Evolutionary conservation across 352 stramenopile genomes (phyloP).

Genomic region (Aphanomyces invadans): DNA sequence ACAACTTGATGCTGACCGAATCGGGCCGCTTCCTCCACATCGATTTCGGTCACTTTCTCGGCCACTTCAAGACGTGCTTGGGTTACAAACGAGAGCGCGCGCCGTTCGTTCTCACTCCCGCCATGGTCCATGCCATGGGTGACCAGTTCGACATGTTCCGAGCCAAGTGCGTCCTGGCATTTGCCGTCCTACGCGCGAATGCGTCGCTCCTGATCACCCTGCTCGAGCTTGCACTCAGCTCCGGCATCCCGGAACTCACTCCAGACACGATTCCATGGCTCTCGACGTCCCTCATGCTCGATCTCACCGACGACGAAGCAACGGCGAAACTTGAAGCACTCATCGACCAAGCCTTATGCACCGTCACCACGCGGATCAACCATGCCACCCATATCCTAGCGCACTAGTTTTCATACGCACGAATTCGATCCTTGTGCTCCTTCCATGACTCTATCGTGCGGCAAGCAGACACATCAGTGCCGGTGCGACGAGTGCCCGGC

Average conservation of each 20-base stretch:
- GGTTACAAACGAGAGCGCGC: constrained; percentile 86
- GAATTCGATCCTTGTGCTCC: too few relatives aligned
- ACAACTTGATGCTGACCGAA: constrained; percentile 94
- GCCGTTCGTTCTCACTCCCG: constrained; percentile 89
- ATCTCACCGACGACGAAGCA: constrained; percentile 55
- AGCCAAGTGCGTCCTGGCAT: constrained; percentile 52
- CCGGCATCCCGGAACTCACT: constrained; percentile 72
- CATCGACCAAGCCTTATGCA: constrained; percentile 65
- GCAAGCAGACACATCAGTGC: not conserved
- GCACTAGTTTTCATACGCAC: constrained; percentile 32
- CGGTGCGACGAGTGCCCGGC: too few relatives aligned
- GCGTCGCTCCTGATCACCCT: constrained; percentile 80
- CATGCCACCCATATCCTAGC: constrained; percentile 81
- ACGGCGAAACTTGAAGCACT: constrained; percentile 58
- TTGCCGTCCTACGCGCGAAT: constrained; percentile 58
- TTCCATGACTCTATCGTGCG: too few relatives aligned
- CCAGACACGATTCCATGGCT: constrained; percentile 72
- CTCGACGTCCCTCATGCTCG: constrained; percentile 70
- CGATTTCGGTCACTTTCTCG: constrained; percentile 93
- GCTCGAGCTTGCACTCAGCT: constrained; percentile 65
- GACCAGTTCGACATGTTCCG: constrained; percentile 71
- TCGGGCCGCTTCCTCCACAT: constrained; percentile 95
- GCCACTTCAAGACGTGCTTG: constrained; percentile 92
- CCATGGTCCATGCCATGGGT: constrained; percentile 83
- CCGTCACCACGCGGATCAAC: constrained; percentile 74